A percentile compares a stretch with the other conserved stretches of the same genome.
phyloP scores from a whole-genome alignment of 208 protist species.

The Trypanosoma platydactyli region DNA sequence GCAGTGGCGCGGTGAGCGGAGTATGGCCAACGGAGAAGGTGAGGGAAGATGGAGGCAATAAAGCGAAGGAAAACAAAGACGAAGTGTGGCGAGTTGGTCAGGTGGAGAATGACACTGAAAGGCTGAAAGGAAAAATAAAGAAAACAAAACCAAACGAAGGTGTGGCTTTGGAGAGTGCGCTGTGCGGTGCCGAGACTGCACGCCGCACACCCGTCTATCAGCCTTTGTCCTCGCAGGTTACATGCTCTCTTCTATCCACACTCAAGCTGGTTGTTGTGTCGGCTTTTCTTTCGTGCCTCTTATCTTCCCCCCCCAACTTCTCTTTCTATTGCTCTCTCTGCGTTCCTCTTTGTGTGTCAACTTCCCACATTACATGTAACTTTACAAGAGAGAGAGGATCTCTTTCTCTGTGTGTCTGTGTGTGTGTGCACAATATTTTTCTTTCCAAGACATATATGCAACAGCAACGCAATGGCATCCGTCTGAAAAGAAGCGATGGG shows the following conservation, averaged over 20 bases:
- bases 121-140: not conserved
- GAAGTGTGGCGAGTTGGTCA: too few species aligned
- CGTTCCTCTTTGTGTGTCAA: constrained; percentile 8
- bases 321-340: constrained; percentile 12
- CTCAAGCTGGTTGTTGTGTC: too few species aligned
- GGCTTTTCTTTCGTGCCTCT: not conserved
- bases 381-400: not conserved
- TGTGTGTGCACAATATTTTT: too few species aligned
- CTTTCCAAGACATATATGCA: too few species aligned
- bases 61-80: constrained; percentile 17
- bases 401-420: constrained; percentile 10
- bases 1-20: not conserved
- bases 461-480: too few species aligned
- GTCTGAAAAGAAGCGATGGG: not conserved
- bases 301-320: not conserved
- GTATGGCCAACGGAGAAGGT: not conserved
- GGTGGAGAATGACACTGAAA: not conserved
- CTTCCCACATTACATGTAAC: not conserved
- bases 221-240: too few species aligned
- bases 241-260: too few species aligned
- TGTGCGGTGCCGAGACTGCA: too few species aligned
- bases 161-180: not conserved
- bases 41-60: constrained; percentile 15
- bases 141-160: not conserved
- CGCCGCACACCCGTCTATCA: too few species aligned